Evolutionary conservation across 78 protist species (phyloP).

Genomic region (Creolimax fragrantissima): DNA sequence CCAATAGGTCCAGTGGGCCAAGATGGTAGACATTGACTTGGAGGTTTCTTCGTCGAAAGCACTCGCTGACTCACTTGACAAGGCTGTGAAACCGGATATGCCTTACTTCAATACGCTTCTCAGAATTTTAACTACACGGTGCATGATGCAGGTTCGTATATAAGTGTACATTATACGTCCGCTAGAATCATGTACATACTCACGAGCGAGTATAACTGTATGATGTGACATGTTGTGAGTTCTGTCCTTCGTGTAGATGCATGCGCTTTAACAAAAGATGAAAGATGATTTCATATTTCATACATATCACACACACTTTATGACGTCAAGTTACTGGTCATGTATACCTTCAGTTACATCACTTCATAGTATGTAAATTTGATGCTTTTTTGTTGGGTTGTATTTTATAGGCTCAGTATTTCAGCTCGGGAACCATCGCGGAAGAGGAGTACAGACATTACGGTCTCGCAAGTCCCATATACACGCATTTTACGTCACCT

Average conservation of each 20-base stretch:
- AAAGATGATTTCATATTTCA: too few relatives aligned
- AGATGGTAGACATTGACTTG: neutral
- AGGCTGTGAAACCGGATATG: neutral
- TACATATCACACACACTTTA: too few relatives aligned
- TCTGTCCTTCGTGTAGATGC: too few relatives aligned
- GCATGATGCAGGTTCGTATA: conserved; percentile 45
- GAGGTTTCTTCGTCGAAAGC: neutral
- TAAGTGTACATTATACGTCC: too few relatives aligned
- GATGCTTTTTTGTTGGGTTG: too few relatives aligned
- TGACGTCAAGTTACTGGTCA: too few relatives aligned
- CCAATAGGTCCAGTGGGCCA: neutral
- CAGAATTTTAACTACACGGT: conserved; percentile 52
- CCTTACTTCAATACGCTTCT: conserved; percentile 9
- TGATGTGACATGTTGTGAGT: too few relatives aligned
- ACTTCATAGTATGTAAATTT: too few relatives aligned
- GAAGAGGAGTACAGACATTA: conserved; percentile 55
- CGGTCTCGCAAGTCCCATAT: conserved; percentile 73
- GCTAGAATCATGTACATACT: too few relatives aligned
- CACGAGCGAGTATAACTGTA: too few relatives aligned
- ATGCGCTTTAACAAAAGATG: too few relatives aligned
- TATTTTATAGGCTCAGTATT: conserved; percentile 55
- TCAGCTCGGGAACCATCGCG: conserved; percentile 49
- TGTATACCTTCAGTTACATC: too few relatives aligned
- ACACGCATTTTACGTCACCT: conserved; percentile 98
- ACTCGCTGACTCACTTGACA: conserved; percentile 16